phyloP scores from a whole-genome alignment of 2,329 filamentous ascomycete species.

The Metarhizium album region DNA sequence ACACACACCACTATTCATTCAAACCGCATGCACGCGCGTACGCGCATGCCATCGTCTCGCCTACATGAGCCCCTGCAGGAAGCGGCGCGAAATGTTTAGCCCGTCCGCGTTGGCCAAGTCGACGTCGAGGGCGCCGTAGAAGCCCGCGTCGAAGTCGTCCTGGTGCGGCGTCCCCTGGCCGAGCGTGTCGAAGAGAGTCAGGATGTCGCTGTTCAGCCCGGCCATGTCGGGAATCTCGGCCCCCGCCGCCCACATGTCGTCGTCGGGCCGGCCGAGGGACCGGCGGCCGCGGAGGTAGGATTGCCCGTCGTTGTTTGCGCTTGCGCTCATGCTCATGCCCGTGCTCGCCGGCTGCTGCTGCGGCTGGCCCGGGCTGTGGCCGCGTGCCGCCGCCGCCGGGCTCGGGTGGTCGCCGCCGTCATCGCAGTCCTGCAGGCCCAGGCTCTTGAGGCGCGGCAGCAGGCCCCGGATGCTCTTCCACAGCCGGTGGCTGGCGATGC shows the following conservation, averaged over 20 bases:
- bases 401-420: not conserved
- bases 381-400: not conserved
- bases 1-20: too few relatives aligned
- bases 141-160: conserved; percentile 7
- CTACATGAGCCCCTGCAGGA: conserved; percentile 29
- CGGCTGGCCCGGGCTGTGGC: not conserved
- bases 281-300: not conserved
- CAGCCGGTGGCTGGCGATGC: conserved; percentile 20
- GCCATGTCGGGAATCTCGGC: conserved; percentile 21
- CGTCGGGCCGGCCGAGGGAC: not conserved
- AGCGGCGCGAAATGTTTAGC: conserved; percentile 34
- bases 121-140: conserved; percentile 12
- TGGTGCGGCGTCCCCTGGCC: conserved; percentile 18
- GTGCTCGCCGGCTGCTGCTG: too few relatives aligned
- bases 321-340: too few relatives aligned
- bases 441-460: conserved; percentile 19
- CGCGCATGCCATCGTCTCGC: too few relatives aligned
- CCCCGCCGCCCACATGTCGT: not conserved
- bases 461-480: conserved; percentile 26
- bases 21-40: too few relatives aligned
- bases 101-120: conserved; percentile 37
- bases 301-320: not conserved
- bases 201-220: conserved; percentile 24
- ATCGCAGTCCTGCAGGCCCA: conserved; percentile 14
- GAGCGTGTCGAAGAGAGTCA: conserved; percentile 25